These are phyloP conservation scores for Paspalum notatum DNA, from an alignment of 176 grass and related monocot species.

Conservation along the genomic window DNA sequence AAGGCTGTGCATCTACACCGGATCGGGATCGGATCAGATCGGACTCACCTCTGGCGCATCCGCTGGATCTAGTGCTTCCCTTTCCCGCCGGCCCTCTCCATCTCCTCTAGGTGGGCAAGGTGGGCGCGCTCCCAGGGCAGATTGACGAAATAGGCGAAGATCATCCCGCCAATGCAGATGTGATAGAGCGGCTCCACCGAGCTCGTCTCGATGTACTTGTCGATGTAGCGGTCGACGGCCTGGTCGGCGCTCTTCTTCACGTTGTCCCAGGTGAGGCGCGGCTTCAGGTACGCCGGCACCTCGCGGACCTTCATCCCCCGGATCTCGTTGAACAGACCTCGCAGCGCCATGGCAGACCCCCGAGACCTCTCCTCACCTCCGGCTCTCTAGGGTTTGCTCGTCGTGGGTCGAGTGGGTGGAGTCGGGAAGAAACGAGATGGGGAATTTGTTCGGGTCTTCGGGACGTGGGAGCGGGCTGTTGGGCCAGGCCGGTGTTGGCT, in stretches of 20 bases:
- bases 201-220: constrained; percentile 94
- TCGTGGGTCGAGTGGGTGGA: constrained; percentile 32
- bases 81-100: constrained; percentile 55
- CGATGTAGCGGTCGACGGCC: constrained; percentile 89
- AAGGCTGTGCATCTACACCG: too few relatives aligned
- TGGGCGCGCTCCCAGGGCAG: constrained; percentile 78
- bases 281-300: constrained; percentile 68
- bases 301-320: constrained; percentile 77
- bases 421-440: neutral
- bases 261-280: constrained; percentile 69
- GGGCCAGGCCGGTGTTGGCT: neutral
- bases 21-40: neutral
- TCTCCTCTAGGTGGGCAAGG: constrained; percentile 76
- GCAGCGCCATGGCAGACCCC: constrained; percentile 59
- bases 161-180: constrained; percentile 77
- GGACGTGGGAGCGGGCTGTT: neutral
- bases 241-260: constrained; percentile 74
- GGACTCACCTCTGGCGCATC: constrained; percentile 5
- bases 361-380: neutral
- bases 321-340: constrained; percentile 81
- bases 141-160: constrained; percentile 74
- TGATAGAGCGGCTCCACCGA: constrained; percentile 74
- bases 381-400: constrained; percentile 52
- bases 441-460: constrained; percentile 26
- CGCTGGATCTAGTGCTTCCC: constrained; percentile 56